These are phyloP conservation scores for Hyphopichia pseudoburtonii DNA, from an alignment of 1,139 yeast genomes.

Conservation along the genomic window DNA sequence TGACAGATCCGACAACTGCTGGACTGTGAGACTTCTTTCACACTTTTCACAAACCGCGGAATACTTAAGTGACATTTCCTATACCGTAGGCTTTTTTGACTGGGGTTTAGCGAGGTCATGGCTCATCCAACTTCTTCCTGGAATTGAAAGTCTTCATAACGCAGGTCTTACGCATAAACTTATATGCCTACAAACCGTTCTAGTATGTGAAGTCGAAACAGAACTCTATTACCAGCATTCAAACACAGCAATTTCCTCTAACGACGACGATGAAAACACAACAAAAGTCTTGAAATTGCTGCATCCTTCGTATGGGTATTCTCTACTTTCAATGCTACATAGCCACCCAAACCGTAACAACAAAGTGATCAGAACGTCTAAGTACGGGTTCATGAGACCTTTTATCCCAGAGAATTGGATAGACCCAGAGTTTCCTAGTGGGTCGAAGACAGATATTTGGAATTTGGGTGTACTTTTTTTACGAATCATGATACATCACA, in stretches of 20 bases:
- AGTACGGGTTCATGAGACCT: constrained; percentile 10
- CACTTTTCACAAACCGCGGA: constrained; percentile 59
- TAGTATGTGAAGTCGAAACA: constrained; percentile 21
- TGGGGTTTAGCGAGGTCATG: constrained; percentile 81
- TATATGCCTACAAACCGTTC: constrained; percentile 61
- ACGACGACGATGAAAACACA: constrained; percentile 4
- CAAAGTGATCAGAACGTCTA: constrained; percentile 6
- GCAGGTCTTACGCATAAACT: constrained; percentile 74
- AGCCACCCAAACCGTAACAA: constrained; percentile 43
- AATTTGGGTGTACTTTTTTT: constrained; percentile 79
- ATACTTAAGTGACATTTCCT: constrained; percentile 62
- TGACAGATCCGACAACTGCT: constrained; percentile 43
- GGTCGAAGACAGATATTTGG: constrained; percentile 90
- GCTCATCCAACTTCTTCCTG: constrained; percentile 85
- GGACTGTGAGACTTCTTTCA: constrained; percentile 69
- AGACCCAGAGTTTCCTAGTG: constrained; percentile 65
- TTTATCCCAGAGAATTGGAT: constrained; percentile 51
- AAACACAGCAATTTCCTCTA: constrained; percentile 1
- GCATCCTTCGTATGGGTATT: constrained; percentile 71
- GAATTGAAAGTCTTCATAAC: constrained; percentile 79
- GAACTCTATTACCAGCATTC: constrained; percentile 12
- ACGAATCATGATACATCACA: constrained; percentile 64
- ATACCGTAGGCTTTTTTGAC: constrained; percentile 67
- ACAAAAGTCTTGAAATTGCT: constrained; percentile 54
- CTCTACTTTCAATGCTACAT: constrained; percentile 58